Evolutionary conservation across 2,329 filamentous ascomycete genomes (phyloP), one percentile per base, ranked within the genome.

Genomic region (Fusarium agapanthi): DNA sequence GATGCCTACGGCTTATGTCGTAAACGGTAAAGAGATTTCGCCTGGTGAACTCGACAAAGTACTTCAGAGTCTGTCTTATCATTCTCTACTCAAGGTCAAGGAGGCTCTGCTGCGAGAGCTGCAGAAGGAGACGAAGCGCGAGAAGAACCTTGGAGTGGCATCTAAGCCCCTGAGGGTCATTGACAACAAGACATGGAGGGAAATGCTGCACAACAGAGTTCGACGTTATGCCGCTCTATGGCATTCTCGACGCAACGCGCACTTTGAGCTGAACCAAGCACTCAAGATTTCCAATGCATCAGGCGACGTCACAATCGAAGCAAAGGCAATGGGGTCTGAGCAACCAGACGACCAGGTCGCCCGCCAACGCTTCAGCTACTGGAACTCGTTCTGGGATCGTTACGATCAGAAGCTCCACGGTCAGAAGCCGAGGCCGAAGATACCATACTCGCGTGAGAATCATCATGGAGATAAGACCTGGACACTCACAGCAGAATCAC

Each of bases 61-160:
- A 32, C 69, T 83, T 7, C 69, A 72, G 57, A 75, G 71, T 7
- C 71, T 83, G 32, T 77, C 80, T 14, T 76, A 80, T 41, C 58
- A 69, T 10, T 77, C 83, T 60, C 75, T 82, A 22, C 69, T 76
- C 13, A 78, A 77, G 56, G 67, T 75, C 45, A 76, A 73, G 41
- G 72, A 73, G 37, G 40, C 56, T 5, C 48, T 78, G 38, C 61
- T 63, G 8, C 73, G 71, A 44, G 65, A 78, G 14, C 57, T 78
- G 14, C 43, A 45, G 54, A 69, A 71, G 48, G 60, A 78, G 41
- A 63, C 35, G 44, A 69, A 63, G 51, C 68, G 69, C 12, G 76
- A 78, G 63, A 59, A 58, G 44, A 45, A 60, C 32, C 54, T 76
- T 9, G 75, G 73, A 32, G 50, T 68, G 18, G 35, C 35, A 11